Evolutionary conservation across 495 filamentous ascomycete species (phyloP).

Genomic region (Neurospora sp.): DNA sequence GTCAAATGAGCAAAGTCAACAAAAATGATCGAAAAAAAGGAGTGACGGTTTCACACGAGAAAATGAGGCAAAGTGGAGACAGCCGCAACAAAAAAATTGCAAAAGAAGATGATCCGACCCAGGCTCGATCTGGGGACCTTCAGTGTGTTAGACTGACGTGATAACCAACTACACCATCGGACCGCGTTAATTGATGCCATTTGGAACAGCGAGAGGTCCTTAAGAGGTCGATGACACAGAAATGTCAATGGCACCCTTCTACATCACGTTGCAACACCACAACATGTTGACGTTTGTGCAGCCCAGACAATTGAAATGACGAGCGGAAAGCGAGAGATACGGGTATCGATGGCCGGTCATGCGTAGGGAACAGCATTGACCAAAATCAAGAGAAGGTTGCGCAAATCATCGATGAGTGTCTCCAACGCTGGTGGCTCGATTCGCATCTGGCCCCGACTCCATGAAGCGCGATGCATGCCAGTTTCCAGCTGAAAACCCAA

Average conservation of each 20-base stretch:
- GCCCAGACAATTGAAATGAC: too few species aligned
- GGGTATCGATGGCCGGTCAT: too few species aligned
- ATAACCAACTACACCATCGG: not conserved
- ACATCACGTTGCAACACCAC: too few species aligned
- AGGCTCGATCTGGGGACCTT: not conserved
- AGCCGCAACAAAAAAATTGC: not conserved
- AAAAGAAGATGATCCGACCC: not conserved
- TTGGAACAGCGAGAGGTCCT: too few species aligned
- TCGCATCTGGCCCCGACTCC: too few species aligned
- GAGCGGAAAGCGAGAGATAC: too few species aligned
- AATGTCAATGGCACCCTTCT: too few species aligned
- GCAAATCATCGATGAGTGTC: not conserved
- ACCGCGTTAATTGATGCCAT: not conserved
- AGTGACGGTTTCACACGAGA: too few species aligned
- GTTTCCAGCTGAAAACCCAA: not conserved
- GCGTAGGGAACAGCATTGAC: fast-evolving
- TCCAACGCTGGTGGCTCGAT: not conserved
- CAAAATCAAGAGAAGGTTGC: not conserved
- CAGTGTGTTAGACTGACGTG: not conserved
- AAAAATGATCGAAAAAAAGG: too few species aligned
- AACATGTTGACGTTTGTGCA: too few species aligned
- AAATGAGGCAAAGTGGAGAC: not conserved
- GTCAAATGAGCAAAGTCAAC: too few species aligned
- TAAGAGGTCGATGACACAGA: too few species aligned
- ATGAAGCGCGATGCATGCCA: not conserved